Evolutionary conservation across 2,329 filamentous ascomycete species (phyloP), one percentile per base, ranked within the genome.

Genomic region (Balansia obtecta): DNA sequence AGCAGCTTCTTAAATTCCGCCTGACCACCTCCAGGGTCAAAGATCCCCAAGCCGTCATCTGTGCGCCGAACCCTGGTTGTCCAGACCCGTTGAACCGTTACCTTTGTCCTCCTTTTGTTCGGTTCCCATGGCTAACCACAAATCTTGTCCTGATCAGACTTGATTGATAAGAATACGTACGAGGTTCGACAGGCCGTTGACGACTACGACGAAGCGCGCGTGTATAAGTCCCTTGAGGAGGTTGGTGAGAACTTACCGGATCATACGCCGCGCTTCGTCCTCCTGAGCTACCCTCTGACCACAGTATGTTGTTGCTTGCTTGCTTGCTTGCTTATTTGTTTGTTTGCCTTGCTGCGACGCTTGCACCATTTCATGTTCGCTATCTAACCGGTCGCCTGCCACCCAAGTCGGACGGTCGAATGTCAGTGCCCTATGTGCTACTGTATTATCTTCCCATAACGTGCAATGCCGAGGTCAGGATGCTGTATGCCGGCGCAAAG

Each of bases 401-500:
- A 4, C 4, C 20, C 18, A 37, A 94, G 88, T 73, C 82, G 43
- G 89, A 86, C 48, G 93, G 93, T 51, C 83, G 93, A 30, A 68
- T 89, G 42, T 86, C 88, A 5, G 89, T 95, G 3, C 93, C 93
- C 10, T 98, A 98, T 65, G 88, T 96, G 45, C 80, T 97, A 65
- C 71, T 98, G 20, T 96, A 95, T 73, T 97, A 95, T 71, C 81
- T 97, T 20, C 93, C 93, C 8, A 85, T 84, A 48, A 96, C 91
- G 46, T 93, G 88, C 71, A 96, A 95, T 65, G 80, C 77, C 57
- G 86, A 90, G 63, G 73, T 86, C 63, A 82, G 88, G 58, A 97
- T 97, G 93, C 73, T 93, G 64, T 98, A 97, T 66, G 93, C 93
- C 32, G 86, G 90, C 39, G 93, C 93, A 42, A 95, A 96, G 69